A percentile compares a stretch with the other conserved stretches of the same genome.
Conservation (phyloP, 495 filamentous ascomycete species). For the Entonaema liquescens region DNA sequence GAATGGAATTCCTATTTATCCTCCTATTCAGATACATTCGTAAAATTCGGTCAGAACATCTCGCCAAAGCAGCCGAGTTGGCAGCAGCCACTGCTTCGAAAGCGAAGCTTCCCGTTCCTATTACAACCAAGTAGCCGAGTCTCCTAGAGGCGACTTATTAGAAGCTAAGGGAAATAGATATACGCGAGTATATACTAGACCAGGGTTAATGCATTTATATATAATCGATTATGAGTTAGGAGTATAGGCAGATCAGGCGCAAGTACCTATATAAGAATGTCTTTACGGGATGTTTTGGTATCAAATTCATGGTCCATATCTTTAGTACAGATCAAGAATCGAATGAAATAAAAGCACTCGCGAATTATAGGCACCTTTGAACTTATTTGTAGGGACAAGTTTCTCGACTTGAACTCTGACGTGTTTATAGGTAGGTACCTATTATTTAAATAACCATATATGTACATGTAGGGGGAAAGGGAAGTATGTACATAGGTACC, state of each 20-base stretch:
- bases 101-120: slow-evolving; percentile 57
- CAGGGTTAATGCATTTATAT: slow-evolving; percentile 21
- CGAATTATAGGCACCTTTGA: not conserved
- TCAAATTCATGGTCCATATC: not conserved
- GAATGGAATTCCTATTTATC: slow-evolving; percentile 90
- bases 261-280: not conserved
- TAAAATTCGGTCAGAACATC: slow-evolving; percentile 72
- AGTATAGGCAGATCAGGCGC: slow-evolving; percentile 13
- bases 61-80: slow-evolving; percentile 70
- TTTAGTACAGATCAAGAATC: not conserved
- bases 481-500: not conserved
- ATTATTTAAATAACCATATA: not conserved
- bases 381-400: not conserved
- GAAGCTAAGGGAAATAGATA: slow-evolving; percentile 9
- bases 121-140: slow-evolving; percentile 54
- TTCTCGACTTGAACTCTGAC: not conserved
- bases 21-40: slow-evolving; percentile 83
- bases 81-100: slow-evolving; percentile 64
- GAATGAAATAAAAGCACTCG: not conserved
- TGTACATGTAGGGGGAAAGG: not conserved
- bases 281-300: not conserved
- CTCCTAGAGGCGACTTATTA: not conserved
- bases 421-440: too few relatives aligned
- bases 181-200: slow-evolving; percentile 11
- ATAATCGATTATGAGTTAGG: slow-evolving; percentile 14